Conservation (phyloP, 1,284 basidiomycete genomes). For the Cutaneotrichosporon cavernicola region DNA sequence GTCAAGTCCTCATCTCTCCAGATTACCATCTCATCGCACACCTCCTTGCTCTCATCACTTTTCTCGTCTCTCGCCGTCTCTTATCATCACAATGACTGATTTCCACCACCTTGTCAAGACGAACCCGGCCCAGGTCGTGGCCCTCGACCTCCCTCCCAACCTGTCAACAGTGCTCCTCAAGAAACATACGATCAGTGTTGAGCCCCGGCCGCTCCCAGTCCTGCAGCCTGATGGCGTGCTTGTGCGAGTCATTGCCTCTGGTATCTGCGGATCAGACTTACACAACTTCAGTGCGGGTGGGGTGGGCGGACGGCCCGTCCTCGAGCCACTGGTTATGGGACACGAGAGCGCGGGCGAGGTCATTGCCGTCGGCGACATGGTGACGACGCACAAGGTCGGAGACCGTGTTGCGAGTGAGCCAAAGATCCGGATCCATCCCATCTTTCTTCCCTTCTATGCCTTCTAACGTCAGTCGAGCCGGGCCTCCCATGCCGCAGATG, state of each 20-base stretch:
- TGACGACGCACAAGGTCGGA: constrained; percentile 51
- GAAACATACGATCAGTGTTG: constrained; percentile 41
- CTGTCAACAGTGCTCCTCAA: constrained; percentile 41
- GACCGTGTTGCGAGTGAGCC: constrained; percentile 55
- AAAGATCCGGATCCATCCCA: background rate
- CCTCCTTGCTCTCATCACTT: background rate
- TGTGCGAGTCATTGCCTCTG: constrained; percentile 46
- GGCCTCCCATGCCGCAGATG: constrained; percentile 57
- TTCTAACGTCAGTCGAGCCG: constrained; percentile 57
- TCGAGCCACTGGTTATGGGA: constrained; percentile 51
- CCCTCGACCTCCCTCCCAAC: constrained; percentile 42
- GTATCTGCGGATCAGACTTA: constrained; percentile 49
- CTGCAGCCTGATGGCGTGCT: constrained; percentile 50
- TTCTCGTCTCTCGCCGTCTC: background rate
- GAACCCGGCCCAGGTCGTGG: constrained; percentile 40
- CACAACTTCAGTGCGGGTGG: constrained; percentile 48
- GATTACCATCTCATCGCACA: too few relatives aligned
- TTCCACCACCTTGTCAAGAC: constrained; percentile 42
- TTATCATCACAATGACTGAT: constrained; percentile 33
- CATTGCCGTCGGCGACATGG: constrained; percentile 48
- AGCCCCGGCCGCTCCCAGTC: constrained; percentile 39
- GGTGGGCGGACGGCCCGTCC: constrained; percentile 48
- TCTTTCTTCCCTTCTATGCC: too few relatives aligned
- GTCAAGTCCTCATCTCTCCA: too few relatives aligned
- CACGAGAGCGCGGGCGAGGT: constrained; percentile 52